phyloP scores from a whole-genome alignment of 2,329 filamentous ascomycete species.

The Juglanconis sp. region DNA sequence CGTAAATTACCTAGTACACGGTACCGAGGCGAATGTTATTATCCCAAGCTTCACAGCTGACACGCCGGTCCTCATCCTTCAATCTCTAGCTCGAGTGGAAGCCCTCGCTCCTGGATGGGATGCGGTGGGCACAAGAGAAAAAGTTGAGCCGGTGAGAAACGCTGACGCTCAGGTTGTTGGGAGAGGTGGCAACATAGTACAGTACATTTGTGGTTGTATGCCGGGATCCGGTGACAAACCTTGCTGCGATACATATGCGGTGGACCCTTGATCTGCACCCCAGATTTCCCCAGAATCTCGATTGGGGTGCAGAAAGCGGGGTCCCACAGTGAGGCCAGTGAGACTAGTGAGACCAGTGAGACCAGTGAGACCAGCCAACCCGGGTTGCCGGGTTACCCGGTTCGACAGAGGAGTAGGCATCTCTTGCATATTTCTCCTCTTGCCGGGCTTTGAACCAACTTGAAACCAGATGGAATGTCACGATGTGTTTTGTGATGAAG shows the following conservation, averaged over 20 bases:
- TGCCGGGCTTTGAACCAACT: too few relatives aligned
- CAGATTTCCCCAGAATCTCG: conserved; percentile 16
- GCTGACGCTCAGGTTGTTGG: too few relatives aligned
- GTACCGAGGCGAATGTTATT: too few relatives aligned
- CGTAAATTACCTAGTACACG: neutral
- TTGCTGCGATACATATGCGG: neutral
- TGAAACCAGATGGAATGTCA: too few relatives aligned
- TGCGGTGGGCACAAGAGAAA: neutral
- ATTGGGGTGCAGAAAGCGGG: neutral
- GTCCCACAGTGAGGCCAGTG: neutral
- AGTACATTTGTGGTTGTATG: neutral
- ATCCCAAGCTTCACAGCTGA: too few relatives aligned
- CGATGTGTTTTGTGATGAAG: neutral
- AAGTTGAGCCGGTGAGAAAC: neutral
- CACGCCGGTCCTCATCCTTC: too few relatives aligned
- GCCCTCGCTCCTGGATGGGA: too few relatives aligned
- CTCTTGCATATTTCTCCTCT: too few relatives aligned
- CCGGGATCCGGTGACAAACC: too few relatives aligned
- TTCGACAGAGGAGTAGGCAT: neutral
- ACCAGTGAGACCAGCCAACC: neutral
- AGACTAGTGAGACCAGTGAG: too few relatives aligned
- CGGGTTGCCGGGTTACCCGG: neutral
- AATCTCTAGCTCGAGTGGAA: too few relatives aligned
- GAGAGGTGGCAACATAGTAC: neutral
- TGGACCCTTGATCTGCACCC: conserved; percentile 4